Evolutionary conservation across 192 early-diverging fungal species (phyloP), one percentile per base, ranked within the genome.

Genomic region (Entrophospora sp.): DNA sequence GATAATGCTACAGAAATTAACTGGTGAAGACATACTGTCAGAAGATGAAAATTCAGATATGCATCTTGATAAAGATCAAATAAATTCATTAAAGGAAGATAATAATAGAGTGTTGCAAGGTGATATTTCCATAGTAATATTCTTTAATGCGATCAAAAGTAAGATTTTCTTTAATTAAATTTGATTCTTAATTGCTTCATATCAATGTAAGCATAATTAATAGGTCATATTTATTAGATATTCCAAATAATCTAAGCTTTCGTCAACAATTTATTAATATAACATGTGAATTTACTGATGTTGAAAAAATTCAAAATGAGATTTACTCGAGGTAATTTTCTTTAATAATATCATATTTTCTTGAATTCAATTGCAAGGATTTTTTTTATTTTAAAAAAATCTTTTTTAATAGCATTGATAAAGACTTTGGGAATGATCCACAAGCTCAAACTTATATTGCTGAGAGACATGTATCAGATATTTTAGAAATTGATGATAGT

Each of bases 71-170:
- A 73, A 75, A 9, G 67, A 79, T 37, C 66, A 69, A 18, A 53
- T 75, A 38, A 77, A 82, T 20, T 75, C 74, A 27, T 60, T 86
- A 28, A 69, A 79, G 28, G 73, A 81, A n/a, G 78, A 80, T 31
- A 74, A 72, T 46, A 87, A 91, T 67, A 79, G 80, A 34, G 79
- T 89, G 12, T 71, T 91, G 36, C 79, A 88, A 27, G 85, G 92
- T 38, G 81, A 82, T 10, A 80, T 98, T 20, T 87, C 90, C 0
- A 79, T 77, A 46, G 79, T 88, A 24, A 83, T 96, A 9, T 93
- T 81, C 64, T 74, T 77, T 31, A 93, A 92, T 71, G 95, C 92
- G 28, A 86, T 96, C 53, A 69, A 79, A 81, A n/a, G n/a, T n/a
- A n/a, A n/a, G n/a, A n/a, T n/a, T n/a, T n/a, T n/a, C n/a, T n/a